Evolutionary conservation across 2,329 filamentous ascomycete species (phyloP), one percentile per base, ranked within the genome.

Genomic region (Albophoma yamanashiensis): DNA sequence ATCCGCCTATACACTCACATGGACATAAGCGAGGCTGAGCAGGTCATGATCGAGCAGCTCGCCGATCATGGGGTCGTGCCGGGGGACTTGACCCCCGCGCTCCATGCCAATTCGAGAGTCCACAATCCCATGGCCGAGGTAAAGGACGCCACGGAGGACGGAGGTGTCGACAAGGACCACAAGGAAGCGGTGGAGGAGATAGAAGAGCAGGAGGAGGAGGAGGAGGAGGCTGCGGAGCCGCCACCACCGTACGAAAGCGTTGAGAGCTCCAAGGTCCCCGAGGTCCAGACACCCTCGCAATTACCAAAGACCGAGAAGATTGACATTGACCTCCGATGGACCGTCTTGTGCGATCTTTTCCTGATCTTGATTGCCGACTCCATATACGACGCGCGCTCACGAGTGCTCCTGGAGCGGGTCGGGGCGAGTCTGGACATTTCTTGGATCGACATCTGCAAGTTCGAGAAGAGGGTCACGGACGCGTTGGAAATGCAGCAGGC

Each of bases 31-130:
- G 79, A 88, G 27, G 87, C 84, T 17, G 94, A 99, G 74, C 94
- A 99, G 77, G 80, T 99, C 72, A 99, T 99, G 94, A 97, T 99
- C 66, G 94, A 99, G 76, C 94, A 99, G 74, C 80, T 99, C 61
- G 88, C 90, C 15, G 89, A 94, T 61, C 94, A 99, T 74, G 94
- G 93, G 5, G 92, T 99, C 8, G 80, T 91, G 63, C 88, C 94
- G 0, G 78, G 80, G 53, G 94, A 99, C 71, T 78, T 99, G 61
- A 92, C 91, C 0, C 88, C 90, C 0, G 84, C 90, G 0, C 79
- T 99, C 53, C 96, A 96, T 87, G 86, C 91, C 63, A 99, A 97
- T 73, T 85, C 94, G 15, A 84, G 92, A 58, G 92, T 99, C 40
- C 91, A 91, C 69, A 99, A 99, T 68, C 94, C 94, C 7, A 88